Percentiles rank a stretch among this genome's conserved stretches.
Evolutionary conservation across 2,329 filamentous ascomycete species (phyloP).

Genomic region (Colletotrichum sp.): DNA sequence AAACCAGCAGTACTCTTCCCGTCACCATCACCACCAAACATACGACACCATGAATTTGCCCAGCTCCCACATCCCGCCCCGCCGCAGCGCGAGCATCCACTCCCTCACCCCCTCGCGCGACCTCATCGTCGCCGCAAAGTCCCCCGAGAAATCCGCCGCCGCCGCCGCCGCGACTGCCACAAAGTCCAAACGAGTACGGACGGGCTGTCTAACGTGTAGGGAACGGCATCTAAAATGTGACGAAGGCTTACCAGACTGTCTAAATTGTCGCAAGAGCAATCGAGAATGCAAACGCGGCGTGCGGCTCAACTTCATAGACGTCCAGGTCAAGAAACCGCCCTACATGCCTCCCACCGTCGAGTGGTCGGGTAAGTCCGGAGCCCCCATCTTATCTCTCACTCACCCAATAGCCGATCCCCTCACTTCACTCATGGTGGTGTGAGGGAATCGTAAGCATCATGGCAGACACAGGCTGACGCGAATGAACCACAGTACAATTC

Average conservation of each 20-base stretch:
- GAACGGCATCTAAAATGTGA: slow-evolving; percentile 93
- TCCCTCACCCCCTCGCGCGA: slow-evolving; percentile 22
- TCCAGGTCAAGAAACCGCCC: slow-evolving; percentile 72
- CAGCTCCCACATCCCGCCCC: slow-evolving; percentile 23
- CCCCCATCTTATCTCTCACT: background rate
- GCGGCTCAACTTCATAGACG: slow-evolving; percentile 90
- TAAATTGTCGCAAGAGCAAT: slow-evolving; percentile 89
- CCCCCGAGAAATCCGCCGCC: slow-evolving; percentile 16
- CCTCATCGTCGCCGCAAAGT: slow-evolving; percentile 8
- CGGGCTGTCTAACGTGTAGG: slow-evolving; percentile 88
- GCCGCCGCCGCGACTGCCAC: slow-evolving; percentile 28
- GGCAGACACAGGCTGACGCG: background rate
- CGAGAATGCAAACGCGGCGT: slow-evolving; percentile 86
- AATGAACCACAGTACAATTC: slow-evolving; percentile 72
- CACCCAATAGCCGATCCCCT: background rate
- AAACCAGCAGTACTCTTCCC: slow-evolving; percentile 6
- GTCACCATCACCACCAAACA: slow-evolving; percentile 27
- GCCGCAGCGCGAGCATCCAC: slow-evolving; percentile 21
- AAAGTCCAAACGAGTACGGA: slow-evolving; percentile 87
- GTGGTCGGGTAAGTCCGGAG: slow-evolving; percentile 60
- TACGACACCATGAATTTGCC: slow-evolving; percentile 18
- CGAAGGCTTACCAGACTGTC: slow-evolving; percentile 66
- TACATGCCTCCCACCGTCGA: slow-evolving; percentile 66
- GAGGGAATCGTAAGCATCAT: background rate
- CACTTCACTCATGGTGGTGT: background rate